These are phyloP conservation scores for Claviceps sp. DNA, from an alignment of 2,329 filamentous ascomycete genomes.

Conservation along the genomic window DNA sequence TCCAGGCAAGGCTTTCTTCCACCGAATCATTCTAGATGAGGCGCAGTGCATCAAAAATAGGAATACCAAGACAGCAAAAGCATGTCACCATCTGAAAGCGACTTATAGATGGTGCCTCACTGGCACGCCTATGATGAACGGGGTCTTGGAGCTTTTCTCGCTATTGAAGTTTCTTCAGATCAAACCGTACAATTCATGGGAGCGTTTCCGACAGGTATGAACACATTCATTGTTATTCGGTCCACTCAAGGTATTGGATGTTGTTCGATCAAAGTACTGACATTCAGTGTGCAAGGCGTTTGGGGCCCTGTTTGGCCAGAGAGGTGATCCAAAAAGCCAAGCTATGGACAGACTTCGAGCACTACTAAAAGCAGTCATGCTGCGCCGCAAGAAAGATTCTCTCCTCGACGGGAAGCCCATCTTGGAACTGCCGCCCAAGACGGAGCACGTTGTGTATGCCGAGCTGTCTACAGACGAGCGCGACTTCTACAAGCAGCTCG, in stretches of 20 bases:
- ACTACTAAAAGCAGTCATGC: constrained; percentile 65
- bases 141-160: constrained; percentile 62
- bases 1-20: constrained; percentile 47
- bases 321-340: constrained; percentile 38
- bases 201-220: constrained; percentile 44
- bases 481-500: constrained; percentile 65
- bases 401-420: constrained; percentile 70
- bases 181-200: constrained; percentile 54
- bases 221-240: neutral
- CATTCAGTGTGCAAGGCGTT: constrained; percentile 20
- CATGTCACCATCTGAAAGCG: constrained; percentile 51
- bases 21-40: constrained; percentile 74
- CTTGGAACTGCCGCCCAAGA: constrained; percentile 60
- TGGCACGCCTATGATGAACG: constrained; percentile 84
- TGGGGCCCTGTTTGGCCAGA: constrained; percentile 22
- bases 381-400: constrained; percentile 71
- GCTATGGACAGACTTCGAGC: constrained; percentile 62
- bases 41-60: constrained; percentile 75
- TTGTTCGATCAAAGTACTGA: constrained; percentile 4
- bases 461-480: constrained; percentile 60
- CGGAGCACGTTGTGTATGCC: constrained; percentile 63
- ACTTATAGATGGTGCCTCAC: constrained; percentile 68
- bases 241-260: neutral
- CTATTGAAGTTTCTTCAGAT: constrained; percentile 67
- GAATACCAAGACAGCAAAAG: constrained; percentile 56